Percentiles rank a stretch among this genome's conserved stretches.
phyloP scores from a whole-genome alignment of 2,329 filamentous ascomycete species.

The Cladosporium colombiae region DNA sequence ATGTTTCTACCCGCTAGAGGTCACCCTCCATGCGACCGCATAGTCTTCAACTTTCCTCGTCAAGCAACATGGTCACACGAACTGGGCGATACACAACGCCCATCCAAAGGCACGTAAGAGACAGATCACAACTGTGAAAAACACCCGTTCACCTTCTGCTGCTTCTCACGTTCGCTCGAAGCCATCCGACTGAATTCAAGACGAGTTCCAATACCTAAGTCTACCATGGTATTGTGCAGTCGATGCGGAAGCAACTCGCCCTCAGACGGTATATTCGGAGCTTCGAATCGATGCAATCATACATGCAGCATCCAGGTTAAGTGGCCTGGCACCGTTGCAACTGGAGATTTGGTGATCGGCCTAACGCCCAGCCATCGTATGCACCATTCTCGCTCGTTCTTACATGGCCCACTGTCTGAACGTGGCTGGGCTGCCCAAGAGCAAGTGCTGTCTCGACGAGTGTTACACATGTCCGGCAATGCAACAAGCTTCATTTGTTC shows the following conservation, averaged over 20 bases:
- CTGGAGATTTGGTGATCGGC: neutral
- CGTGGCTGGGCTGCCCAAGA: neutral
- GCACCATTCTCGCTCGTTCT: neutral
- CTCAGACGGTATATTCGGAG: neutral
- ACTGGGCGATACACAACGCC: neutral
- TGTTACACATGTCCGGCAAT: neutral
- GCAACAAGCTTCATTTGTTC: neutral
- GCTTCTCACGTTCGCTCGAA: neutral
- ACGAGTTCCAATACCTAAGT: neutral
- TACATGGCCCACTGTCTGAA: neutral
- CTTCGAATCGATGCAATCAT: neutral
- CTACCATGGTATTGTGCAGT: neutral
- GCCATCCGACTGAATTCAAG: neutral
- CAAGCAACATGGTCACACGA: neutral
- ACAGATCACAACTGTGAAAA: neutral
- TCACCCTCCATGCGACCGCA: neutral
- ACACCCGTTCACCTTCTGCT: neutral
- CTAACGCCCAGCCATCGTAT: neutral
- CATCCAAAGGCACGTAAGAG: neutral
- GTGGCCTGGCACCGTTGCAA: neutral
- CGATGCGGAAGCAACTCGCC: neutral
- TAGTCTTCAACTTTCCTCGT: neutral
- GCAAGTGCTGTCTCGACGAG: neutral
- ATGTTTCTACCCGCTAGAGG: neutral
- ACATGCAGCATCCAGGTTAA: neutral